A percentile compares a stretch with the other conserved stretches of the same genome.
Evolutionary conservation across 345 rosid genomes (phyloP).

Genomic region (Odontarrhena argentea): DNA sequence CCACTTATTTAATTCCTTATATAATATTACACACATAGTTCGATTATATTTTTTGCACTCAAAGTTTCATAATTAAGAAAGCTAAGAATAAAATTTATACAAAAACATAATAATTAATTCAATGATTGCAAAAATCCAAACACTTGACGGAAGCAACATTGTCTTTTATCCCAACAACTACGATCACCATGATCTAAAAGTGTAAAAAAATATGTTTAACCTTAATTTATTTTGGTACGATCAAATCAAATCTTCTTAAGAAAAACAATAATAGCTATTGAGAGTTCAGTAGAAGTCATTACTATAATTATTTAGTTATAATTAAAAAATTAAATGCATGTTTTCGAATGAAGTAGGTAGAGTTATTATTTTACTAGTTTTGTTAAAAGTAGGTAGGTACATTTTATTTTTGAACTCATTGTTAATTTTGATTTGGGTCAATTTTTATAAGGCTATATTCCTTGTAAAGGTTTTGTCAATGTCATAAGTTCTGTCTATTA

Average conservation of each 20-base stretch:
- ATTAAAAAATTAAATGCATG: constrained; percentile 7
- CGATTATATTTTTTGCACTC: background rate
- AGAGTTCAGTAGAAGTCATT: constrained; percentile 12
- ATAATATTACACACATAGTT: background rate
- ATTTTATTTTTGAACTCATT: constrained; percentile 18
- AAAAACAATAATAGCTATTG: background rate
- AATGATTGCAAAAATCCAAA: constrained; percentile 41
- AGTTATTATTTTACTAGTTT: constrained; percentile 1
- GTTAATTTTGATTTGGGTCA: constrained; percentile 25
- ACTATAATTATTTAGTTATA: background rate
- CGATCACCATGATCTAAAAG: constrained; percentile 33
- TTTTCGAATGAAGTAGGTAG: constrained; percentile 35
- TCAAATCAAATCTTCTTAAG: constrained; percentile 25
- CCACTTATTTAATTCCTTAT: too few relatives aligned
- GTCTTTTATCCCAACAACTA: constrained; percentile 42
- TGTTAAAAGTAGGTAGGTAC: constrained; percentile 30
- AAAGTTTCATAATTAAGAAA: background rate
- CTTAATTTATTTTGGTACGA: constrained; percentile 10
- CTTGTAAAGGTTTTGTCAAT: constrained; percentile 6
- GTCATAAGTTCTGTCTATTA: constrained; percentile 6
- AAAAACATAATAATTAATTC: constrained; percentile 10
- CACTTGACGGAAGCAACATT: constrained; percentile 38
- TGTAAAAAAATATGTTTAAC: constrained; percentile 3
- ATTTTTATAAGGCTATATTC: background rate
- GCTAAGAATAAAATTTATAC: background rate